Evolutionary conservation across 1,139 yeast genomes (phyloP).

Genomic region (Pichia terricola): DNA sequence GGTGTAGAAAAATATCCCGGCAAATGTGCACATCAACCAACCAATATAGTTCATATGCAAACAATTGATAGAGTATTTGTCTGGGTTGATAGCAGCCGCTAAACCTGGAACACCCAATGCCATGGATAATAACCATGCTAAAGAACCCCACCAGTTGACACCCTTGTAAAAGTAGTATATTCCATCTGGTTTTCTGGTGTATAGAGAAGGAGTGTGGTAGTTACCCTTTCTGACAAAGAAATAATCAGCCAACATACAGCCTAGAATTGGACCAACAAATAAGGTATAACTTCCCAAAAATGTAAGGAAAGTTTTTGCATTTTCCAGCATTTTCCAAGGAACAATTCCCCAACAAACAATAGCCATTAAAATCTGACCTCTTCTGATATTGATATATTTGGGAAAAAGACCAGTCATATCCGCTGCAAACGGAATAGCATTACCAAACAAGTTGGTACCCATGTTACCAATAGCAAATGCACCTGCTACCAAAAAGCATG

Average conservation of each 20-base stretch:
- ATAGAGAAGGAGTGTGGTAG: slow-evolving; percentile 25
- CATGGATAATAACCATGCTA: slow-evolving; percentile 11
- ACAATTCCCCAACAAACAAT: slow-evolving; percentile 62
- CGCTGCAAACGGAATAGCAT: slow-evolving; percentile 44
- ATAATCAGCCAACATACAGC: slow-evolving; percentile 27
- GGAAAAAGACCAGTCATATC: slow-evolving; percentile 80
- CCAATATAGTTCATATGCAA: slow-evolving; percentile 12
- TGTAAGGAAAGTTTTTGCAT: slow-evolving; percentile 49
- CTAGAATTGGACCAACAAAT: slow-evolving; percentile 27
- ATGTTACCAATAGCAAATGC: slow-evolving; percentile 38
- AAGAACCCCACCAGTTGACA: slow-evolving; percentile 11
- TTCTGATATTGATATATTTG: slow-evolving; percentile 63
- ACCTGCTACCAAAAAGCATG: slow-evolving; percentile 36
- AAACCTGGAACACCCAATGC: slow-evolving; percentile 12
- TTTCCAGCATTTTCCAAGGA: slow-evolving; percentile 58
- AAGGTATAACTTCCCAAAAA: slow-evolving; percentile 19
- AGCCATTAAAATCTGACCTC: slow-evolving; percentile 75
- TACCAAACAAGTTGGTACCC: slow-evolving; percentile 39
- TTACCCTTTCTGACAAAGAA: slow-evolving; percentile 24
- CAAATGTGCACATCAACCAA: slow-evolving; percentile 11
- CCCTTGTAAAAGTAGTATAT: slow-evolving; percentile 28
- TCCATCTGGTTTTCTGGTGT: slow-evolving; percentile 21
- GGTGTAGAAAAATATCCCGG: slow-evolving; percentile 8
- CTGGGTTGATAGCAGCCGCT: slow-evolving; percentile 23
- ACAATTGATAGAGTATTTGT: slow-evolving; percentile 5